Base-by-base conservation (phyloP, 169 alveolate genomes). In the Besnoitia besnoiti region DNA sequence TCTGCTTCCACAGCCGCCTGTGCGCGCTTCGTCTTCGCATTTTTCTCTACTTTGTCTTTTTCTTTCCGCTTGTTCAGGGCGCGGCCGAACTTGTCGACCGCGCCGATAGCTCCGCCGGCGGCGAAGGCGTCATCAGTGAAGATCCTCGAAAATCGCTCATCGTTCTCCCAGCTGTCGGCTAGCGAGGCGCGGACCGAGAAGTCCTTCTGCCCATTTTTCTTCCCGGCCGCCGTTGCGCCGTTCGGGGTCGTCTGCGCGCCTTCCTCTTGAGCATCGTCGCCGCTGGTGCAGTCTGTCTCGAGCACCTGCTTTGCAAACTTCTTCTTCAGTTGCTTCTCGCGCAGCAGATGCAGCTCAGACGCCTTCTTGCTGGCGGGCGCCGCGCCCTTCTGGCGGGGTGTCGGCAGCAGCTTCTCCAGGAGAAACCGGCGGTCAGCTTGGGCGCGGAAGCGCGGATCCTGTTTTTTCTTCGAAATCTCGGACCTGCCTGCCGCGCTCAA, bases 121-220 rank as follows among this genome's bases (percentile, higher is more conserved):
- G 87, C 87, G 40, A 77, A 77, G 8, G 61, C 55, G 8, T 77
- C 87, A 37, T 77, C 87, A 8, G 87, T 77, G 55, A 77, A 77
- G 40, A 77, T 37, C 59, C 87, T 3, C 16, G 59, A 21, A 37
- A 77, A 77, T 21, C 87, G 49, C 47, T 77, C 87, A 27, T 77
- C 87, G 7, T 37, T 42, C 59, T 37, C 61, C 87, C 87, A 77
- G 37, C 67, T 55, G 7, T 7, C 44, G 16, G 82, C 39, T 10
- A 73, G 47, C 2, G 82, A 73, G 27, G 82, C 39, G 82, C 39
- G 46, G 44, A 73, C 46, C 7, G 39, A 73, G 46, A 14, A n/a
- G 7, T 73, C n/a, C 44, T 19, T 30, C 4, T 21, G 10, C 24
- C 44, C 82, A 1, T 73, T 37, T 37, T n/a, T 42, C 10, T 30